Evolutionary conservation across 495 filamentous ascomycete species (phyloP), one percentile per base, ranked within the genome.

Genomic region (Oidiodendron maius): DNA sequence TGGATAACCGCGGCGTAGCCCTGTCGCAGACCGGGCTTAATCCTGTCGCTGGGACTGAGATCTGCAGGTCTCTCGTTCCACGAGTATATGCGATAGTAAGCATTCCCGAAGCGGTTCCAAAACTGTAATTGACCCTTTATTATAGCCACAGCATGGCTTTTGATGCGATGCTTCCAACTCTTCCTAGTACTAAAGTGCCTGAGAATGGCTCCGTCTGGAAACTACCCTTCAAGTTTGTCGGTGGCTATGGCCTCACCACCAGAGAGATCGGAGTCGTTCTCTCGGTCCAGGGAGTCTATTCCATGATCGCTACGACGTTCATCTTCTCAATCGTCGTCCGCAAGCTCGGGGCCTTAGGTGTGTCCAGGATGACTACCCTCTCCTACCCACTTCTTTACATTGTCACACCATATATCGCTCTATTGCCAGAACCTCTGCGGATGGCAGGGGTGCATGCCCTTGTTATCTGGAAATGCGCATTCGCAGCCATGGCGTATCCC

Each of bases 141-240:
- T n/a, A n/a, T n/a, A 79, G 74, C 65, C 69, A 75, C 67, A 96
- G 89, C 42, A 95, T 98, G 61, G 89, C 88, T 0, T 95, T 95
- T 56, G 93, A 98, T 69, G 85, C 95, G 61, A 71, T 97, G 25
- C 81, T 97, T 54, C 94, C 93, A 0, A 86, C 96, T 3, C 86
- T 97, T 51, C 76, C 97, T 47, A 94, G 87, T 60, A 91, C 86
- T 4, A 70, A 78, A 11, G 67, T 83, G 8, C 71, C 79, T 6
- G 68, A 76, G 9, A 34, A 64, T 16, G 38, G 47, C 4, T 51
- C 58, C 4, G 63, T 68, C 0, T 56, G 58, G 6, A 64, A 67
- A 25, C 73, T 94, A 17, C 90, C 90, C 4, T 87, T 97, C 72
- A 84, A 85, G 55, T 96, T 98, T 60, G 81, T 79, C 4, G 88